These are phyloP conservation scores for Suhomyces bokatorum DNA, from an alignment of 1,139 yeast genomes.

Conservation along the genomic window DNA sequence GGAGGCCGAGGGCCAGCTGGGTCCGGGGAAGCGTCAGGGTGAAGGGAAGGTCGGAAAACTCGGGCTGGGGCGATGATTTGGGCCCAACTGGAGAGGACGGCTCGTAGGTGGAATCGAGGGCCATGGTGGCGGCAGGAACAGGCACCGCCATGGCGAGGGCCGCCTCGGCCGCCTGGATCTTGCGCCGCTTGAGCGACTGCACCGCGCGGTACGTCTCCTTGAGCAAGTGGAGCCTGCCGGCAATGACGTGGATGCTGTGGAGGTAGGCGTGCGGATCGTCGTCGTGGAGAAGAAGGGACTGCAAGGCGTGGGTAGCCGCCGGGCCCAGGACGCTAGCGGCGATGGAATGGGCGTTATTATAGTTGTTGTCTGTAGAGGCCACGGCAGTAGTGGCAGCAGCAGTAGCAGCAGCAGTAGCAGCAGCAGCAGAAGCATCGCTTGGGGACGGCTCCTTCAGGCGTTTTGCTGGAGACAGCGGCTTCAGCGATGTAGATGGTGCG, in stretches of 20 bases:
- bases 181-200: constrained; percentile 25
- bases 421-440: too few species aligned
- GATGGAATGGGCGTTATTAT: too few species aligned
- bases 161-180: constrained; percentile 10
- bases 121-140: neutral
- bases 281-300: constrained; percentile 10
- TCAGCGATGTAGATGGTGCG: neutral
- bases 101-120: constrained; percentile 1
- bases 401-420: too few species aligned
- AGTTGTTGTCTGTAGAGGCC: too few species aligned
- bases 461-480: neutral
- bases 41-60: neutral
- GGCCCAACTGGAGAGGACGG: constrained; percentile 8
- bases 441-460: neutral
- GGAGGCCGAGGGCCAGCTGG: neutral
- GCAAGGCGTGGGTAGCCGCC: constrained; percentile 11
- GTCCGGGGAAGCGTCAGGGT: neutral
- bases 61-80: constrained; percentile 7
- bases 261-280: constrained; percentile 20
- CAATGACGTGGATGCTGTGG: constrained; percentile 27
- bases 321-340: neutral
- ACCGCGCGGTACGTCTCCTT: constrained; percentile 33
- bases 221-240: constrained; percentile 32
- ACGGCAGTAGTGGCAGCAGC: too few species aligned
- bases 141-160: neutral